Base-by-base conservation (phyloP, 2,329 filamentous ascomycete species). In the Xylariaceae sp. region DNA sequence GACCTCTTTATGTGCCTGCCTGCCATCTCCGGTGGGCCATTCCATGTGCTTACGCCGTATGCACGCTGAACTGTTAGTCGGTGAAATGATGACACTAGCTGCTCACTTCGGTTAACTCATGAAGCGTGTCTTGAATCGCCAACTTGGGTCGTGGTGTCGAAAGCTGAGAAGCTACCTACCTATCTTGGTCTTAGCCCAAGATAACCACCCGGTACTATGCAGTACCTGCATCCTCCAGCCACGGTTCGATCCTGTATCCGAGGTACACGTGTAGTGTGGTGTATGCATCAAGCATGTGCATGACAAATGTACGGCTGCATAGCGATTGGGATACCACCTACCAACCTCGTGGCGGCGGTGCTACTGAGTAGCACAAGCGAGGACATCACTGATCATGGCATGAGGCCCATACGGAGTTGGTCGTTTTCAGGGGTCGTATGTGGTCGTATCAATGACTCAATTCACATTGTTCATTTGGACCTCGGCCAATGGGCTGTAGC, bases 111-210 rank as follows among this genome's bases (percentile, higher is more conserved):
- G 61, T 56, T 53, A 63, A 53, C 55, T 55, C 13, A 15, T 55
- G 15, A 37, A 57, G 59, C 52, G 11, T 35, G n/a, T 48, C 42
- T 30, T 39, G 13, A 15, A 47, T 39, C 30, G 15, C 10, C 42
- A 30, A 30, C 23, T 30, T 30, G 13, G 13, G 42, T 13, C 11
- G 13, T 45, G 42, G 42, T 45, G 42, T 45, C n/a, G 10, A 11
- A 39, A 59, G 47, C 53, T 59, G 54, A 50, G 2, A 77, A 82
- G 66, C 77, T 83, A 42, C 37, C 73, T 82, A 57, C 63, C 63
- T 65, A 60, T 62, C 57, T 50, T 51, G 63, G 63, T 17, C 58
- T 64, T 65, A 65, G 63, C 63, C 61, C 47, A 53, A 30, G 63
- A 64, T 65, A 62, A 1, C 61, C 50, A 35, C 6, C 60, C 51